Percentiles rank a stretch among this genome's conserved stretches.
Conservation (phyloP, 2,329 filamentous ascomycete species). For the Apiospora marii region DNA sequence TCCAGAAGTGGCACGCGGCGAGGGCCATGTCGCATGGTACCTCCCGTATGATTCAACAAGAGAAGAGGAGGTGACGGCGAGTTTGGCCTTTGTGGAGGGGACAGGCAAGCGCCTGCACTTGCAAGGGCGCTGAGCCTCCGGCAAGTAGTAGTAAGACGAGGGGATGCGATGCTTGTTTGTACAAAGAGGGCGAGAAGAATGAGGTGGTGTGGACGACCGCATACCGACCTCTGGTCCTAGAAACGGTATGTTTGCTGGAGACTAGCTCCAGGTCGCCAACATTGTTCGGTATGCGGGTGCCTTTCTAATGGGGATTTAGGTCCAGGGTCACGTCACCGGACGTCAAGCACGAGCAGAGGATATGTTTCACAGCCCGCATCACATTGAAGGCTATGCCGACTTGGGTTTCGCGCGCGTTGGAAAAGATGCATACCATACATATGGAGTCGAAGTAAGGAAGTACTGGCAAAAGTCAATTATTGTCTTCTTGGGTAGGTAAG, state of each 20-base stretch:
- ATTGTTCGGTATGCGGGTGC: constrained; percentile 12
- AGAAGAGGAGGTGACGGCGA: neutral
- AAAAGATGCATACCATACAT: neutral
- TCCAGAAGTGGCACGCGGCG: constrained; percentile 24
- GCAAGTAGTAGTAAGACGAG: neutral
- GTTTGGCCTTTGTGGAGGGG: constrained; percentile 14
- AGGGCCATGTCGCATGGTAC: constrained; percentile 11
- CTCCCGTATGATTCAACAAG: constrained; percentile 14
- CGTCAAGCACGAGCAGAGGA: constrained; percentile 8
- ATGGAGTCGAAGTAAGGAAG: too few species aligned
- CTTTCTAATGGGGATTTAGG: constrained; percentile 9
- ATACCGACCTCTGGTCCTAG: neutral
- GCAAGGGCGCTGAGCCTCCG: constrained; percentile 18
- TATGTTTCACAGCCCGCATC: constrained; percentile 15
- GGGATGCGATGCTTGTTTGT: neutral
- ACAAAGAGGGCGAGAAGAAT: neutral
- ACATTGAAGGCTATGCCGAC: constrained; percentile 13
- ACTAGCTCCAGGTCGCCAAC: constrained; percentile 1
- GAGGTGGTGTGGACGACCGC: constrained; percentile 2
- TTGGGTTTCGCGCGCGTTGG: neutral
- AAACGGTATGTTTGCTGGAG: constrained; percentile 7
- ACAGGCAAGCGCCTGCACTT: constrained; percentile 4
- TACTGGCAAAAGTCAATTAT: constrained; percentile 11
- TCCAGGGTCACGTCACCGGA: constrained; percentile 20
- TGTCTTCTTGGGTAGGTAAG: neutral